Base-by-base conservation (phyloP, 2,329 filamentous ascomycete species). In the Trichoderma sp. region DNA sequence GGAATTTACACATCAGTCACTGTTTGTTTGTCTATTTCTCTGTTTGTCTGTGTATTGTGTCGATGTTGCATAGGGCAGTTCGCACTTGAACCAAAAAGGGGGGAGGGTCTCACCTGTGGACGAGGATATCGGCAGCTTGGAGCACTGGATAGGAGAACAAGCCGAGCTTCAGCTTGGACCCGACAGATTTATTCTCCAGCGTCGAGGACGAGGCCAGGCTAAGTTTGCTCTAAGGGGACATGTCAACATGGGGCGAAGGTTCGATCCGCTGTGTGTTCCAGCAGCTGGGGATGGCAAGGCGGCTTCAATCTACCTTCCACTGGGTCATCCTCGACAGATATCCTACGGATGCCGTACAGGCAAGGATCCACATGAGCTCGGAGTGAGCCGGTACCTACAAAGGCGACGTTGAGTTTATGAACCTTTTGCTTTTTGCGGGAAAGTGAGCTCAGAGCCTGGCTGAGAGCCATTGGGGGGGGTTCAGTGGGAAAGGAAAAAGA, bases 311-410 rank as follows among this genome's bases (percentile, higher is more conserved):
- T 63, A 92, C 92, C 88, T 99, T 99, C 93, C 95, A 99, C 77
- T 98, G 95, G 30, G 95, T 98, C 95, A 99, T 99, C n/a, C 95
- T 85, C 10, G 90, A 90, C n/a, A 99, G 81, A 78, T 97, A 96
- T 45, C 95, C 95, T 77, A 95, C 93, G 5, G 91, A 94, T 26
- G 95, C 91, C 60, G 91, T 90, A 70, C 93, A 97, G 74, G 92
- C 94, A 67, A 99, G 79, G 73, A 98, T 93, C 95, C 95, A 99
- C 91, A 97, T 96, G 68, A 99, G 83, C 77, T 98, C 93, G 4
- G 90, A 81, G 78, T 98, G 95, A 54, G 89, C 88, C 19, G 88
- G 82, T 2, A 93, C 88, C 87, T 91, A 51, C 39, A 48, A 24
- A 24, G 7, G 17, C 58, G 30, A 30, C 10, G 41, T 65, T 43